phyloP scores from a whole-genome alignment of 192 early-diverging fungal genomes.

The Irineochytrium annulatum region DNA sequence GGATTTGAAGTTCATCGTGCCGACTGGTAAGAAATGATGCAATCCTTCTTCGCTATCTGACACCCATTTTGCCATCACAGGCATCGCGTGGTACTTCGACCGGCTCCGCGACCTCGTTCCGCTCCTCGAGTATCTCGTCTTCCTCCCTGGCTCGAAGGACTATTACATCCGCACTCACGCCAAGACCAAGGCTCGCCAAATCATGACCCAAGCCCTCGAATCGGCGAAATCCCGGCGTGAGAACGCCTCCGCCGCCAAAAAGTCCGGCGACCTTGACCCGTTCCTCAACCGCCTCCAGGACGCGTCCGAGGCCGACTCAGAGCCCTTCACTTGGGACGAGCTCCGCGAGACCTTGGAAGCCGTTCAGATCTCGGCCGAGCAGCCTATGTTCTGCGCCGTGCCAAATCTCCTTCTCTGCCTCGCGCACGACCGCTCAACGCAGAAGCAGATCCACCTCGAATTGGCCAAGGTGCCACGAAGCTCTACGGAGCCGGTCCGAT shows the following conservation, averaged over 20 bases:
- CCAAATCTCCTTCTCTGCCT: conserved; percentile 13
- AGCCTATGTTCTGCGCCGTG: conserved; percentile 6
- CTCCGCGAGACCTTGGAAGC: conserved; percentile 3
- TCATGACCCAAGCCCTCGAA: neutral
- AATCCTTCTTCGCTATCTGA: no score
- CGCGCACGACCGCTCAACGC: conserved; percentile 8
- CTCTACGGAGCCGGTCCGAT: neutral
- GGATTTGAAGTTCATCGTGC: conserved; percentile 14
- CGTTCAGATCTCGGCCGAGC: conserved; percentile 10
- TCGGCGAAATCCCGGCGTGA: neutral
- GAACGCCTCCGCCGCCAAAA: neutral
- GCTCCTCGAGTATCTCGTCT: conserved; percentile 7
- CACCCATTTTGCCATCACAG: no score
- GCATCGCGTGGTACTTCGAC: conserved; percentile 20
- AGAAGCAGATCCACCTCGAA: conserved; percentile 9
- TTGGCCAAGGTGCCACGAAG: neutral
- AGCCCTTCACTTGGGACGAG: conserved; percentile 8
- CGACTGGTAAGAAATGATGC: conserved; percentile 16
- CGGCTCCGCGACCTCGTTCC: conserved; percentile 4
- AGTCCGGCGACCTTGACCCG: neutral
- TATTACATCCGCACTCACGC: conserved; percentile 5
- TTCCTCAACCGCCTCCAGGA: neutral
- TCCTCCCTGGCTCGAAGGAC: conserved; percentile 10
- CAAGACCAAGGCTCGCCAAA: conserved; percentile 10
- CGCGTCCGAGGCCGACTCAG: neutral